Percentiles rank a stretch among this genome's conserved stretches.
phyloP scores from a whole-genome alignment of 2,329 filamentous ascomycete genomes.

The Trichoderma oligosporum region DNA sequence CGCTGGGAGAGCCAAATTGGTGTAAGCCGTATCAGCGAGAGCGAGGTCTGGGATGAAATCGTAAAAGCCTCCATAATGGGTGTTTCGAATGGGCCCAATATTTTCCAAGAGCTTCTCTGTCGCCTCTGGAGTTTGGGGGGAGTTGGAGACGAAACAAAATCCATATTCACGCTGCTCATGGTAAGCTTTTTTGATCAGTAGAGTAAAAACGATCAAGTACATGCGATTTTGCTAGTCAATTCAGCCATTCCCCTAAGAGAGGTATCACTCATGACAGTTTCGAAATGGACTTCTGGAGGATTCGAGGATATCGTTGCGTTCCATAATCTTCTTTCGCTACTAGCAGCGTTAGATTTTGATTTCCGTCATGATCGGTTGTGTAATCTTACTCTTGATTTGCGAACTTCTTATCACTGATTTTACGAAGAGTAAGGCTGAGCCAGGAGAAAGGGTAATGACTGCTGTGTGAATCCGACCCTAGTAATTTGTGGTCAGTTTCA shows the following conservation, averaged over 20 bases:
- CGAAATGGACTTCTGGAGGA: conserved; percentile 58
- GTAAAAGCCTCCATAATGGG: conserved; percentile 77
- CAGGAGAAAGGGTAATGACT: conserved; percentile 64
- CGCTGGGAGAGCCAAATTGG: conserved; percentile 72
- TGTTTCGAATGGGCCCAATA: conserved; percentile 82
- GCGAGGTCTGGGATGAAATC: conserved; percentile 89
- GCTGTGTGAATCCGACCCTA: conserved; percentile 68
- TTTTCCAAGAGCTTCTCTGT: conserved; percentile 73
- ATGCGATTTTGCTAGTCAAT: conserved; percentile 63
- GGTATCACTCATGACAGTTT: conserved; percentile 52
- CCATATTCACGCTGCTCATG: conserved; percentile 58
- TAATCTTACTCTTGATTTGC: conserved; percentile 18
- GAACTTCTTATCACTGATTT: conserved; percentile 37
- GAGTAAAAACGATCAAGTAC: conserved; percentile 19
- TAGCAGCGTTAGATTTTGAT: background rate
- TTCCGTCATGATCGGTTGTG: too few relatives aligned
- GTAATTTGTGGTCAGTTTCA: background rate
- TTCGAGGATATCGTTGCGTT: conserved; percentile 32
- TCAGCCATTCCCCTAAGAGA: conserved; percentile 51
- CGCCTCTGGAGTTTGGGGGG: conserved; percentile 62
- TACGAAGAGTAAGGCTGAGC: conserved; percentile 27
- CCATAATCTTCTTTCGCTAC: conserved; percentile 26
- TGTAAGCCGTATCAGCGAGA: conserved; percentile 88
- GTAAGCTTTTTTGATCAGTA: conserved; percentile 18
- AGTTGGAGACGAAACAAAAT: conserved; percentile 71